Evolutionary conservation across 2,329 filamentous ascomycete genomes (phyloP), one percentile per base, ranked within the genome.

Genomic region (Paradendryphiella salina): DNA sequence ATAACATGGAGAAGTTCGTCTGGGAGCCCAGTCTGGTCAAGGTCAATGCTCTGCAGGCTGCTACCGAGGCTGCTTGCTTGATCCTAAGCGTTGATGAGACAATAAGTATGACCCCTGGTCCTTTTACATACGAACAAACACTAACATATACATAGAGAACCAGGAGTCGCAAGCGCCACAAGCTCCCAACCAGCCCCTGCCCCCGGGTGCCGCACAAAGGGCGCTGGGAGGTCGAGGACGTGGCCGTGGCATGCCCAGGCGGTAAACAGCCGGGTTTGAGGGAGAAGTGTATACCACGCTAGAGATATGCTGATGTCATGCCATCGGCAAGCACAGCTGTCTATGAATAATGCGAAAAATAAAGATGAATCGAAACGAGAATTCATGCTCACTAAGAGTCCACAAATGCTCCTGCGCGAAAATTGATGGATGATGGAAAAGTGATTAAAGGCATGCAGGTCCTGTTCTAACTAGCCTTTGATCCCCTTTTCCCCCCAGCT

Each of bases 11-110:
- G 72, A 86, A 84, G 49, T 99, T 97, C 73, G 94, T 99, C 34
- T 99, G 94, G 94, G 94, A 99, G 78, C 94, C 94, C 5, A 88
- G 89, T 39, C 80, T 97, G 59, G 89, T 99, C 71, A 99, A 99
- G 85, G 82, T 95, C 75, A 99, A 99, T 75, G 94, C 94, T 62
- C 88, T 99, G 60, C 91, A 96, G 79, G 93, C 94, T 15, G 94
- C 94, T 43, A 92, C 92, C 26, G 94, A 99, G 78, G 94, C 94
- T 17, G 89, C 88, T 63, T 99, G 94, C 78, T 78, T 99, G 78
- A 97, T 99, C 63, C 78, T 99, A 67, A 88, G 90, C 65, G 94
- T 99, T 49, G 94, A 99, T 71, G 94, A 99, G 84, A 99, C 94
- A 28, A 97, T 99, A 77, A 91, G 86, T 83, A 78, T 65, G 79